Evolutionary conservation across 345 rosid species (phyloP).

Genomic region (Salix caprea): DNA sequence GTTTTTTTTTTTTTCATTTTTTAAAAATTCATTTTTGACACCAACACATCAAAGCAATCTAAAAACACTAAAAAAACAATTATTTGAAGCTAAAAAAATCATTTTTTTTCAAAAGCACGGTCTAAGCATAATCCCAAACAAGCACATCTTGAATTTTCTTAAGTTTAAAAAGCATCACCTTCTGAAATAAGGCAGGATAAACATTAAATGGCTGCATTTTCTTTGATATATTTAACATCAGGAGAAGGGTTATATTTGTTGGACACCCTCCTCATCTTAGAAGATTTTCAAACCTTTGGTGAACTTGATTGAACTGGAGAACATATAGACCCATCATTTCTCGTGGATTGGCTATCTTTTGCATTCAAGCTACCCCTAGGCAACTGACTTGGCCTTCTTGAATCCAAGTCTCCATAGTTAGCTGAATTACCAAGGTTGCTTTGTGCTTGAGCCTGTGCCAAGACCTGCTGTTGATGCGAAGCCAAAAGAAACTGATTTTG

Average conservation of each 20-base stretch:
- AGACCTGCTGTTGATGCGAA: constrained; percentile 52
- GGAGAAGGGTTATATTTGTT: background rate
- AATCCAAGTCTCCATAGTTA: constrained; percentile 44
- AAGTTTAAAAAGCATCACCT: too few relatives aligned
- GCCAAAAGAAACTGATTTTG: constrained; percentile 50
- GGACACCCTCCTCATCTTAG: background rate
- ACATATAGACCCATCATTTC: constrained; percentile 55
- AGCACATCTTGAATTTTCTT: too few relatives aligned
- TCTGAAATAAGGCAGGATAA: too few relatives aligned
- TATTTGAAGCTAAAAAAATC: too few relatives aligned
- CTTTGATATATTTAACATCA: too few relatives aligned
- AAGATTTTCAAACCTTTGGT: constrained; percentile 42
- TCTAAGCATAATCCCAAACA: too few relatives aligned
- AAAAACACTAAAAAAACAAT: too few relatives aligned
- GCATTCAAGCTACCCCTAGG: constrained; percentile 40
- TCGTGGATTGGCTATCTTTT: constrained; percentile 49
- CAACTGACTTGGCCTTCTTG: constrained; percentile 43
- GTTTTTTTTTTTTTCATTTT: too few relatives aligned
- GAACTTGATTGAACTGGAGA: constrained; percentile 54
- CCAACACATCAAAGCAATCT: too few relatives aligned
- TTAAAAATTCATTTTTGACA: too few relatives aligned
- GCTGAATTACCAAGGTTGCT: constrained; percentile 45
- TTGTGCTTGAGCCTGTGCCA: constrained; percentile 51
- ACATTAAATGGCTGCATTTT: too few relatives aligned
- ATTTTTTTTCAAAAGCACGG: too few relatives aligned